phyloP scores from a whole-genome alignment of 495 filamentous ascomycete genomes.

The Pseudoneurospora amorphoporcata region DNA sequence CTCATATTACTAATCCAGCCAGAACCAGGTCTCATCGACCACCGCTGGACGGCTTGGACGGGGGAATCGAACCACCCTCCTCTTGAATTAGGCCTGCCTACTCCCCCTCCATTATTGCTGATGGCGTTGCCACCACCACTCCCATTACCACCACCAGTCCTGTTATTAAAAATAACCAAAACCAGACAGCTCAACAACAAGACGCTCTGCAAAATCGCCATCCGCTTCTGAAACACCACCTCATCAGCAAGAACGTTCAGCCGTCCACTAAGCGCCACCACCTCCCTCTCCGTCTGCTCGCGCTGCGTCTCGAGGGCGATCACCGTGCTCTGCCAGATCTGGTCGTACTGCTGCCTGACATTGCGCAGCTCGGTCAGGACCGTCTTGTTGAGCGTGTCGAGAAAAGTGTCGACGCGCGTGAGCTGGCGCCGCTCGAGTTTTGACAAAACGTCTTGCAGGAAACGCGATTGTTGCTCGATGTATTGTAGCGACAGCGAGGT shows the following conservation, averaged over 20 bases:
- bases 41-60: not conserved
- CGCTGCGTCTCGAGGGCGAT: constrained; percentile 83
- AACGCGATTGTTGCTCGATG: constrained; percentile 89
- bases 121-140: constrained; percentile 10
- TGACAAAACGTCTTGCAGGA: constrained; percentile 81
- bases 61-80: not conserved
- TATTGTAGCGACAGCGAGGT: constrained; percentile 89
- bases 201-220: constrained; percentile 79
- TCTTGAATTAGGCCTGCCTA: not conserved
- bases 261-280: constrained; percentile 68
- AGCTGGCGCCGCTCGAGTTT: constrained; percentile 87
- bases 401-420: constrained; percentile 67
- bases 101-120: not conserved
- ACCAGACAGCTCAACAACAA: constrained; percentile 80
- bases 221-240: constrained; percentile 89
- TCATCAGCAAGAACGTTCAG: constrained; percentile 86
- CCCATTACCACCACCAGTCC: constrained; percentile 21
- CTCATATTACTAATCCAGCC: not conserved
- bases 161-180: constrained; percentile 64
- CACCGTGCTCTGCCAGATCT: constrained; percentile 90
- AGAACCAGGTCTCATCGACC: not conserved
- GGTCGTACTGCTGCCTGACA: constrained; percentile 81
- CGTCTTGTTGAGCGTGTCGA: constrained; percentile 74
- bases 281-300: constrained; percentile 67
- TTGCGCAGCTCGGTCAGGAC: constrained; percentile 75